Percentiles rank a stretch among this genome's conserved stretches.
phyloP scores from a whole-genome alignment of 495 filamentous ascomycete species.

The Annulohypoxylon nitens region DNA sequence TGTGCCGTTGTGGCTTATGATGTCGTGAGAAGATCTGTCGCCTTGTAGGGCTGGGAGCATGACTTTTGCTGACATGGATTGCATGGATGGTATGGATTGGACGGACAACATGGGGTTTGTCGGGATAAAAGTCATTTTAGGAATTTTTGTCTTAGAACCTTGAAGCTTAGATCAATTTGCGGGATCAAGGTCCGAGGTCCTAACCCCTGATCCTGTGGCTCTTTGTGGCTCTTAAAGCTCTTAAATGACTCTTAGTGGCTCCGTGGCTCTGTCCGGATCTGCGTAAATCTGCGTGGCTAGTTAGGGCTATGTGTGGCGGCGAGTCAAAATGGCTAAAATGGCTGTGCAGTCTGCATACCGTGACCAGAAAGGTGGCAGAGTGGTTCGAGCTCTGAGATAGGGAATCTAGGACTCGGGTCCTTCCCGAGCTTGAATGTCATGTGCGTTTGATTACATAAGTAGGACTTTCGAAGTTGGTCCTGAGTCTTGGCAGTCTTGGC shows the following conservation, averaged over 20 bases:
- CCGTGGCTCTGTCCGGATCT: too few species aligned
- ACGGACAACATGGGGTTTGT: constrained; percentile 8
- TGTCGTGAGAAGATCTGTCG: constrained; percentile 38
- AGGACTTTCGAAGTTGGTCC: constrained; percentile 1
- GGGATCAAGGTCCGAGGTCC: constrained; percentile 13
- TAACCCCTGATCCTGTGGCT: not conserved
- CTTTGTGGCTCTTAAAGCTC: too few species aligned
- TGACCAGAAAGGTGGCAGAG: not conserved
- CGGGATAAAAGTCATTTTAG: constrained; percentile 16
- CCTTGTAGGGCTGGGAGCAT: constrained; percentile 39
- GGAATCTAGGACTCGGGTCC: constrained; percentile 4
- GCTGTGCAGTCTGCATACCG: not conserved
- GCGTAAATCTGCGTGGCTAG: constrained; percentile 1
- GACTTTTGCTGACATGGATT: constrained; percentile 14
- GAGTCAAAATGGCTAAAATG: not conserved
- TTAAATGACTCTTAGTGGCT: too few species aligned
- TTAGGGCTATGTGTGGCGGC: not conserved
- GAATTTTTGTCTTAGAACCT: constrained; percentile 8
- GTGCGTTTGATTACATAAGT: constrained; percentile 24
- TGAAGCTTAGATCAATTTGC: constrained; percentile 10
- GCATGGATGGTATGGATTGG: not conserved
- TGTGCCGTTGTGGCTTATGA: constrained; percentile 33
- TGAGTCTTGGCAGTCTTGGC: not conserved
- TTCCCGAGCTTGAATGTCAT: not conserved
- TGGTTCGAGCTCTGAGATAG: not conserved